phyloP scores from a whole-genome alignment of 2,329 filamentous ascomycete species.

The Aspergillus viridinutans region DNA sequence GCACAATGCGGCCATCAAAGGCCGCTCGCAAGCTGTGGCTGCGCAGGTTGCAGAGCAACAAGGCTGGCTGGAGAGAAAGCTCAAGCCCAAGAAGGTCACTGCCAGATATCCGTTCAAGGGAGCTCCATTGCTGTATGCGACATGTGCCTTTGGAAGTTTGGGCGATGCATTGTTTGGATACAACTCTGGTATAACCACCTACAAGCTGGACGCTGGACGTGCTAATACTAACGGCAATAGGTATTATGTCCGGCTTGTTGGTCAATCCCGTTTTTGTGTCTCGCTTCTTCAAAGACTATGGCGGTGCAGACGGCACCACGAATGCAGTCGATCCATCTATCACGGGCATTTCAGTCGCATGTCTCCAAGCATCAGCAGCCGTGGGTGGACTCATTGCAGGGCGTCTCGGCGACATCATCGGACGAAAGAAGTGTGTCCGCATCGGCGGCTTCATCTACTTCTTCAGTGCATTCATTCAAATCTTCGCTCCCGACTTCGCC shows the following conservation, averaged over 20 bases:
- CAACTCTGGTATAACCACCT: slow-evolving; percentile 31
- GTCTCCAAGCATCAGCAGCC: slow-evolving; percentile 34
- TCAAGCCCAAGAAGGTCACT: slow-evolving; percentile 35
- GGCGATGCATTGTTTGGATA: slow-evolving; percentile 43
- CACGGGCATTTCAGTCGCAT: slow-evolving; percentile 36
- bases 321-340: slow-evolving; percentile 32
- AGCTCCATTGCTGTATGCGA: slow-evolving; percentile 31
- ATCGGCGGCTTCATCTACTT: slow-evolving; percentile 37
- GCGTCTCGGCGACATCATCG: slow-evolving; percentile 34
- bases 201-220: background rate
- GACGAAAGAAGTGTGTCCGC: slow-evolving; percentile 34
- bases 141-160: slow-evolving; percentile 39
- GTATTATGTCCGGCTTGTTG: slow-evolving; percentile 40
- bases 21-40: slow-evolving; percentile 21
- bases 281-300: slow-evolving; percentile 38
- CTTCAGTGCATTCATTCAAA: slow-evolving; percentile 35
- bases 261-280: slow-evolving; percentile 39
- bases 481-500: slow-evolving; percentile 32
- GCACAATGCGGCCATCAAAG: slow-evolving; percentile 16
- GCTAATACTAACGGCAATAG: slow-evolving; percentile 12
- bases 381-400: slow-evolving; percentile 33
- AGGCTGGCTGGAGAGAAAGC: slow-evolving; percentile 31
- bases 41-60: slow-evolving; percentile 19
- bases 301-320: slow-evolving; percentile 32
- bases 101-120: slow-evolving; percentile 39